These are phyloP conservation scores for Knufia fluminis DNA, from an alignment of 2,329 filamentous ascomycete genomes.

Conservation along the genomic window DNA sequence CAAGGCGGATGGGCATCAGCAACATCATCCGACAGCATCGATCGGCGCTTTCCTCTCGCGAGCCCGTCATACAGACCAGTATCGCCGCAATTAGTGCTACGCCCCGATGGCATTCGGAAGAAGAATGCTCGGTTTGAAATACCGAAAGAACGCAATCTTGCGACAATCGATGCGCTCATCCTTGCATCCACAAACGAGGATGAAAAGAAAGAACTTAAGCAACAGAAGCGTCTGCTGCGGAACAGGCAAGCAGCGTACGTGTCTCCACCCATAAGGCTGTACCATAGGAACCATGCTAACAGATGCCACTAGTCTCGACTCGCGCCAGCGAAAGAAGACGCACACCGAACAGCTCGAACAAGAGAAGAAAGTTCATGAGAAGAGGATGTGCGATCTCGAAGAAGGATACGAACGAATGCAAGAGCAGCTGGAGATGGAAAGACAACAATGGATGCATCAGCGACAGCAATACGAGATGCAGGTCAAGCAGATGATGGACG, in stretches of 20 bases:
- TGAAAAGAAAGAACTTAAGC: constrained; percentile 95
- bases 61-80: constrained; percentile 44
- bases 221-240: constrained; percentile 87
- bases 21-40: constrained; percentile 37
- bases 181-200: constrained; percentile 73
- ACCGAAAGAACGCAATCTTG: constrained; percentile 81
- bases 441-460: constrained; percentile 57
- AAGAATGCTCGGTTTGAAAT: constrained; percentile 99
- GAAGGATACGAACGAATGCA: constrained; percentile 52
- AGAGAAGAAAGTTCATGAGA: constrained; percentile 86
- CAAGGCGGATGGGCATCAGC: constrained; percentile 45
- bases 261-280: constrained; percentile 24
- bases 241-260: constrained; percentile 95
- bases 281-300: constrained; percentile 12
- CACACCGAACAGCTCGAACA: constrained; percentile 94
- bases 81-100: constrained; percentile 57
- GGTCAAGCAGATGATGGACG: constrained; percentile 66
- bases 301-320: constrained; percentile 63
- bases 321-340: constrained; percentile 93
- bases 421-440: constrained; percentile 29
- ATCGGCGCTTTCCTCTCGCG: constrained; percentile 22
- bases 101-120: constrained; percentile 88
- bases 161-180: constrained; percentile 92
- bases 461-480: constrained; percentile 68
- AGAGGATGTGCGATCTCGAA: constrained; percentile 67